Base-by-base conservation (phyloP, 108 stramenopile species). In the Parmales sp. region DNA sequence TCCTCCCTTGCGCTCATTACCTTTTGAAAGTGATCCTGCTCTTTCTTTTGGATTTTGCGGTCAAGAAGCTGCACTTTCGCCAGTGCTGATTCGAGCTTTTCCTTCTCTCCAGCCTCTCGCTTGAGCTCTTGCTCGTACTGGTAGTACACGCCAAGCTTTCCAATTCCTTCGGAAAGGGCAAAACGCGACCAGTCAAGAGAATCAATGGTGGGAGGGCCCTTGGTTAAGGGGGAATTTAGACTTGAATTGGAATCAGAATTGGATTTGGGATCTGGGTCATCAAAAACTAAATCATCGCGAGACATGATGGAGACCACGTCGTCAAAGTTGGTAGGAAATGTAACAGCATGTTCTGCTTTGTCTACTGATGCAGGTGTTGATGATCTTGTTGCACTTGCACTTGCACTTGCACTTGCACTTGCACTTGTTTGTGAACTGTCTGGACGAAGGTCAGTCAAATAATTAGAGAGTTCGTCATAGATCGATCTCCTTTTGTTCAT, bases 71-170 rank as follows among this genome's bases (percentile, higher is more conserved):
- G 13, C 5, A 60, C 54, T 34, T 60, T 60, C 1, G n/a, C 20
- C 54, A 60, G 13, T 6, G 54, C 54, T 34, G 29, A 34, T 20
- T 60, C 54, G 31, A 60, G 29, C 54, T 20, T 60, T 34, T 60
- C 54, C 54, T 34, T 60, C 7, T 60, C 54, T 7, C 29, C 18
- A 6, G 29, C 31, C 7, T 60, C 54, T 5, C 54, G 3, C 26
- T 60, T 60, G n/a, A 60, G 28, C 20, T 60, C 54, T 34, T 60
- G 13, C 54, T 60, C 54, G 28, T 60, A 60, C 54, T 60, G 26
- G 28, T 60, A 60, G 54, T 60, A 60, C 2, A 60, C 54, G 3
- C 54, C 54, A 1, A 60, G 28, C 54, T 60, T 60, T 28, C 26
- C 8, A 3, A 60, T 28, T 6, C 54, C 54, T 2, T 60, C 54